Percentiles rank a stretch among this genome's conserved stretches.
phyloP scores from a whole-genome alignment of 2,329 filamentous ascomycete genomes.

The Coniochaeta pulveracea region DNA sequence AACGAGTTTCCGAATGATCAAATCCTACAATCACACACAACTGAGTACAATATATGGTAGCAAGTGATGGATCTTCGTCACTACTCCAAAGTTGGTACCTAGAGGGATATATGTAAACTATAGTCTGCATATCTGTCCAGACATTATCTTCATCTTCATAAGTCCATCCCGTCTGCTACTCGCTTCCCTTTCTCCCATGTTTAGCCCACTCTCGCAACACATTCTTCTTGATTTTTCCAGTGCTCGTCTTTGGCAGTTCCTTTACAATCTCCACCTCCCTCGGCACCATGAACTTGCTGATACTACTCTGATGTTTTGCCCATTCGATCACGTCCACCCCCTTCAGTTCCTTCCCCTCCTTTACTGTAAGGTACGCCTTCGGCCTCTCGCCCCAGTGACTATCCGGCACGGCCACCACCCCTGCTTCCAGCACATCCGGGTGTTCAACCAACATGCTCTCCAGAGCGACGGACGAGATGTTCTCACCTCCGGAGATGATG shows the following conservation, averaged over 20 bases:
- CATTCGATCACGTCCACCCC: constrained; percentile 70
- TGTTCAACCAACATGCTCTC: constrained; percentile 85
- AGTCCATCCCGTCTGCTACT: no score
- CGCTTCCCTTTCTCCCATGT: constrained; percentile 15
- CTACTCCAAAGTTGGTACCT: no score
- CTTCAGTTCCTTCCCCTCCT: constrained; percentile 46
- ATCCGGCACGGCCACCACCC: constrained; percentile 78
- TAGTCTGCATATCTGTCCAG: no score
- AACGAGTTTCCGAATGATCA: no score
- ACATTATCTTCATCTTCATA: no score
- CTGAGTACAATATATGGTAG: no score
- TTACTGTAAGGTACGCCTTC: constrained; percentile 82
- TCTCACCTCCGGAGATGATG: constrained; percentile 95
- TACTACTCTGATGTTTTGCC: constrained; percentile 70
- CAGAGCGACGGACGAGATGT: constrained; percentile 87
- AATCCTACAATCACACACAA: no score
- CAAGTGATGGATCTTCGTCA: no score
- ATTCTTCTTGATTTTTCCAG: constrained; percentile 95
- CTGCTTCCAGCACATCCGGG: constrained; percentile 80
- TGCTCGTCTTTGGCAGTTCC: constrained; percentile 93
- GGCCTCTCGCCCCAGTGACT: constrained; percentile 93
- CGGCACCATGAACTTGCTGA: constrained; percentile 84
- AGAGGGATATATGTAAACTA: no score
- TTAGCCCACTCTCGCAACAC: constrained; percentile 78
- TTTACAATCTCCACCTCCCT: constrained; percentile 64